phyloP scores from a whole-genome alignment of 1,139 yeast genomes.

The Scheffersomyces illinoinensis region DNA sequence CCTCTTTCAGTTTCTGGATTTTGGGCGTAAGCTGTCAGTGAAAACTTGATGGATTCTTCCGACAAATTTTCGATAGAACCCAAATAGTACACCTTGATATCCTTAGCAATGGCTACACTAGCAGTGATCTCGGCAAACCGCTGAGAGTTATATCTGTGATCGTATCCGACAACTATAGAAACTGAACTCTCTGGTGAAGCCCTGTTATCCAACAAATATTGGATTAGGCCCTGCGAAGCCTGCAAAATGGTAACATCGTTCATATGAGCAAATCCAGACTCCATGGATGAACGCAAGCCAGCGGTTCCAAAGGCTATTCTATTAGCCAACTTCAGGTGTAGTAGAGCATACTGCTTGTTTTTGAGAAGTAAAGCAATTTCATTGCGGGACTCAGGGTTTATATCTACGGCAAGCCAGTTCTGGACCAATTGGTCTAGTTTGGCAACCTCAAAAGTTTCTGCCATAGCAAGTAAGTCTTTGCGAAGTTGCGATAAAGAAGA shows the following conservation, averaged over 20 bases:
- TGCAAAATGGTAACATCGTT: conserved; percentile 87
- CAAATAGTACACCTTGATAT: conserved; percentile 68
- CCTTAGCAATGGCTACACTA: conserved; percentile 65
- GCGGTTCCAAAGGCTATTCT: conserved; percentile 92
- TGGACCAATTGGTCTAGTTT: conserved; percentile 37
- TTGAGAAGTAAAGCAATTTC: conserved; percentile 56
- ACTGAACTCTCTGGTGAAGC: conserved; percentile 18
- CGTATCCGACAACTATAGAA: conserved; percentile 82
- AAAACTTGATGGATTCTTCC: conserved; percentile 21
- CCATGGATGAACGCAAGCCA: conserved; percentile 84
- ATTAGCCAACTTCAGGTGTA: conserved; percentile 50
- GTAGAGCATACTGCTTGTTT: conserved; percentile 37
- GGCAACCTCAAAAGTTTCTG: background rate
- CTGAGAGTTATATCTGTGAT: conserved; percentile 80
- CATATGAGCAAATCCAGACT: conserved; percentile 87
- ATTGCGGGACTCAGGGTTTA: conserved; percentile 52
- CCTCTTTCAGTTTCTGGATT: conserved; percentile 16
- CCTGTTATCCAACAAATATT: conserved; percentile 41
- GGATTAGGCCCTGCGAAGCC: conserved; percentile 88
- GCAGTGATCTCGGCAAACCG: conserved; percentile 81
- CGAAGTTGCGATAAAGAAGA: background rate
- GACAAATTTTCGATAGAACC: conserved; percentile 40
- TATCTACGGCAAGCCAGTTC: conserved; percentile 42
- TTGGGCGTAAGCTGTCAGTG: conserved; percentile 5
- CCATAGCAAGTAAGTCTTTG: background rate